phyloP scores from a whole-genome alignment of 2,329 filamentous ascomycete species.

The Venturia effusa region DNA sequence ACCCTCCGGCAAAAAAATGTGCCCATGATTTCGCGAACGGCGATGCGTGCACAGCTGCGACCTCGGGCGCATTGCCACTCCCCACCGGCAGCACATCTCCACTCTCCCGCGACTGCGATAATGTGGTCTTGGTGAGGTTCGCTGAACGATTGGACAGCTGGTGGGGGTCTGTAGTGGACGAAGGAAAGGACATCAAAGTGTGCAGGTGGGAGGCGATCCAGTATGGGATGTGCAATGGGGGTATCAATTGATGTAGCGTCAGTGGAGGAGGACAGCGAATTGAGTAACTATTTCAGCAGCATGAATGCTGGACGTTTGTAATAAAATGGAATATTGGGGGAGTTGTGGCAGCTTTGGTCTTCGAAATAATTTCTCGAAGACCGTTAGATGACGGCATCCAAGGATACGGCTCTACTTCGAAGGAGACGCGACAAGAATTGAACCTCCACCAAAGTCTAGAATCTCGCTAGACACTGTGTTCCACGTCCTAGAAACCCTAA shows the following conservation, averaged over 20 bases:
- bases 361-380: too few species aligned
- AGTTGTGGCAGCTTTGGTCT: too few species aligned
- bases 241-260: neutral
- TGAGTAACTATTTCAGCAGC: neutral
- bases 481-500: too few species aligned
- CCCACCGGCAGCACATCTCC: constrained; percentile 7
- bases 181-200: constrained; percentile 14
- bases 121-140: neutral
- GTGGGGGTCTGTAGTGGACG: constrained; percentile 13
- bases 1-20: constrained; percentile 87
- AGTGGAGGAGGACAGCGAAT: neutral
- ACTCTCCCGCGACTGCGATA: constrained; percentile 1
- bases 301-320: too few species aligned
- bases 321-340: too few species aligned
- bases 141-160: constrained; percentile 15
- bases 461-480: too few species aligned
- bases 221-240: neutral
- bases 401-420: neutral
- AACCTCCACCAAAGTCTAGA: neutral
- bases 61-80: neutral
- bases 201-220: neutral
- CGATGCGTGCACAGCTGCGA: constrained; percentile 15
- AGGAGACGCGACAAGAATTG: neutral
- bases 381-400: neutral
- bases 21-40: constrained; percentile 68